phyloP scores from a whole-genome alignment of 2,329 filamentous ascomycete species.

The Talaromyces amestolkiae region DNA sequence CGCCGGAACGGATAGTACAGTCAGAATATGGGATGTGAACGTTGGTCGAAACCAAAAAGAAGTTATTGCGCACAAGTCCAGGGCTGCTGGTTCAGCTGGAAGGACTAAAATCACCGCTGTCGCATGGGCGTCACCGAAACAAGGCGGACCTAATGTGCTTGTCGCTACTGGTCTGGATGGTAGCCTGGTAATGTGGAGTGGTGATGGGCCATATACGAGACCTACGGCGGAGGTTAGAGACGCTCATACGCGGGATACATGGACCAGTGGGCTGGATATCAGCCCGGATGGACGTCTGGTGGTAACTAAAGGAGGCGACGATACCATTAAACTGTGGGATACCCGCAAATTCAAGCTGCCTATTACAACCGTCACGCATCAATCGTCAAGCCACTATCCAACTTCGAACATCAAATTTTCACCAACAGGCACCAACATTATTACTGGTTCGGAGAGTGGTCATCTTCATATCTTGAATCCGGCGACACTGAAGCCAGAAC shows the following conservation, averaged over 20 bases:
- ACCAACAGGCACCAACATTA: slow-evolving; percentile 75
- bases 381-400: slow-evolving; percentile 77
- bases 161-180: slow-evolving; percentile 84
- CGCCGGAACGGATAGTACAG: slow-evolving; percentile 88
- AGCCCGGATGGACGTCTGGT: slow-evolving; percentile 88
- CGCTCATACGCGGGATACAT: slow-evolving; percentile 78
- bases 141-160: slow-evolving; percentile 76
- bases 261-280: slow-evolving; percentile 89
- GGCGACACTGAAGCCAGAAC: slow-evolving; percentile 79
- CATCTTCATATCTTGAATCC: slow-evolving; percentile 91
- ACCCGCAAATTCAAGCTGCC: slow-evolving; percentile 92
- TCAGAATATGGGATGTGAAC: slow-evolving; percentile 96
- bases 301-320: slow-evolving; percentile 85
- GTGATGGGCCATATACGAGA: slow-evolving; percentile 79
- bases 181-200: slow-evolving; percentile 85
- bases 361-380: slow-evolving; percentile 73
- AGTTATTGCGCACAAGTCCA: slow-evolving; percentile 93
- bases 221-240: slow-evolving; percentile 80
- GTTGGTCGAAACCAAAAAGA: slow-evolving; percentile 86
- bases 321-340: slow-evolving; percentile 95
- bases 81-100: slow-evolving; percentile 79
- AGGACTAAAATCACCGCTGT: slow-evolving; percentile 92
- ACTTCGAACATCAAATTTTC: slow-evolving; percentile 88
- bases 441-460: slow-evolving; percentile 83
- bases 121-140: slow-evolving; percentile 73